Conservation (phyloP, 164 flowering plant species). For the Magnolia changhungtana region DNA sequence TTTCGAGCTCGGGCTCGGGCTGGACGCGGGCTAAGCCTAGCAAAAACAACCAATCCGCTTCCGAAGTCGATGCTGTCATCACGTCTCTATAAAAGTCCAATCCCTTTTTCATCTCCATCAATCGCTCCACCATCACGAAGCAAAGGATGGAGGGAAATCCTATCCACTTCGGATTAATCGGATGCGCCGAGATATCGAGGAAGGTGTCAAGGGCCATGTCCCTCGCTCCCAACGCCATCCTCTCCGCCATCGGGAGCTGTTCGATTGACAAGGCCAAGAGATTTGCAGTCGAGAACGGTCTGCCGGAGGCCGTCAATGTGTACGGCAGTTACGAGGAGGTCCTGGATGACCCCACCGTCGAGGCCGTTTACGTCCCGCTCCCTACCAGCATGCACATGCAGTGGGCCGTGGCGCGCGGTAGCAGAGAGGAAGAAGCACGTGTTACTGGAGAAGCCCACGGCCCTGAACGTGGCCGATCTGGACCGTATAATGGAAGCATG, state of each 20-base stretch:
- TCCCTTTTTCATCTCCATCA: not conserved
- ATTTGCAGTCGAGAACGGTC: not conserved
- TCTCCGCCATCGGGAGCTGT: constrained; percentile 2
- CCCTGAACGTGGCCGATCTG: not conserved
- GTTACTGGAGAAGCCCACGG: constrained; percentile 2
- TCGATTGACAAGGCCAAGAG: not conserved
- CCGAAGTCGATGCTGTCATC: too few species aligned
- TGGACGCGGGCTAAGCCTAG: too few species aligned
- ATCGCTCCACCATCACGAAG: not conserved
- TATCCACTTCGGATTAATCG: not conserved
- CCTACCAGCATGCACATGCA: not conserved
- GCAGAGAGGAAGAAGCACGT: not conserved
- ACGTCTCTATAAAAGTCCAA: too few species aligned
- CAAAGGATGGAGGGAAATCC: not conserved
- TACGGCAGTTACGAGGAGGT: constrained; percentile 1
- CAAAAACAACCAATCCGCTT: too few species aligned
- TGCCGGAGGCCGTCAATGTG: not conserved
- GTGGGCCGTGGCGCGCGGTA: not conserved
- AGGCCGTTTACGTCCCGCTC: not conserved
- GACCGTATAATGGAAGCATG: not conserved
- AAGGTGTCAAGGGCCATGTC: not conserved
- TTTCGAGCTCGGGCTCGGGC: too few species aligned
- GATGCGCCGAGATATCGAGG: not conserved
- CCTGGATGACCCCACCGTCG: not conserved
- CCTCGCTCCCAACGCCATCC: not conserved